Percentiles rank a stretch among this genome's conserved stretches.
phyloP scores from a whole-genome alignment of 2,329 filamentous ascomycete genomes.

The Aspergillus sp. region DNA sequence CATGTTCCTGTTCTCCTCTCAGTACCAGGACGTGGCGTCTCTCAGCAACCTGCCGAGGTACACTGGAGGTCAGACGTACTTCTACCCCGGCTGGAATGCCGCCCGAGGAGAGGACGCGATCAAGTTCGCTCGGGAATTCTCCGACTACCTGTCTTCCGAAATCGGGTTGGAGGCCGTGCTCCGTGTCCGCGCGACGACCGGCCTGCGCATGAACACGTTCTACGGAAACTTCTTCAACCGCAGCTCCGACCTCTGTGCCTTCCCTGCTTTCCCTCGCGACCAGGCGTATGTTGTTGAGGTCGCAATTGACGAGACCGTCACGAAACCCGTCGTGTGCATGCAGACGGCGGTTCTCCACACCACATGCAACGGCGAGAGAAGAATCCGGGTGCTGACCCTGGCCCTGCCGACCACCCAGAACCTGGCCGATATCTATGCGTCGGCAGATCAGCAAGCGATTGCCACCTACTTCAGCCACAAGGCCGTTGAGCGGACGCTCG shows the following conservation, averaged over 20 bases:
- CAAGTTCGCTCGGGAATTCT: slow-evolving; percentile 96
- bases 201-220: slow-evolving; percentile 93
- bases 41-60: slow-evolving; percentile 94
- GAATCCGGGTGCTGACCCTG: slow-evolving; percentile 91
- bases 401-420: slow-evolving; percentile 90
- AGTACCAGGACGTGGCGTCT: slow-evolving; percentile 96
- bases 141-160: slow-evolving; percentile 93
- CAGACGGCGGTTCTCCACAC: slow-evolving; percentile 95
- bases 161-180: slow-evolving; percentile 96
- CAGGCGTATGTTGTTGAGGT: slow-evolving; percentile 98
- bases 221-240: slow-evolving; percentile 99
- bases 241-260: slow-evolving; percentile 94
- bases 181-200: slow-evolving; percentile 90
- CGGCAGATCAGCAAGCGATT: slow-evolving; percentile 90
- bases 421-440: slow-evolving; percentile 88
- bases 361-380: slow-evolving; percentile 93
- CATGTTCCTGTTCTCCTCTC: slow-evolving; percentile 95
- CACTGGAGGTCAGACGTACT: slow-evolving; percentile 96
- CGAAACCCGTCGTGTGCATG: slow-evolving; percentile 87
- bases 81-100: slow-evolving; percentile 97
- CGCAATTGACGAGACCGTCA: slow-evolving; percentile 91
- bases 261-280: slow-evolving; percentile 95
- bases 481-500: slow-evolving; percentile 85
- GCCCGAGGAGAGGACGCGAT: slow-evolving; percentile 91
- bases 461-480: slow-evolving; percentile 96